These are phyloP conservation scores for Phytophthora crassamura DNA, from an alignment of 352 stramenopile species.

Conservation along the genomic window DNA sequence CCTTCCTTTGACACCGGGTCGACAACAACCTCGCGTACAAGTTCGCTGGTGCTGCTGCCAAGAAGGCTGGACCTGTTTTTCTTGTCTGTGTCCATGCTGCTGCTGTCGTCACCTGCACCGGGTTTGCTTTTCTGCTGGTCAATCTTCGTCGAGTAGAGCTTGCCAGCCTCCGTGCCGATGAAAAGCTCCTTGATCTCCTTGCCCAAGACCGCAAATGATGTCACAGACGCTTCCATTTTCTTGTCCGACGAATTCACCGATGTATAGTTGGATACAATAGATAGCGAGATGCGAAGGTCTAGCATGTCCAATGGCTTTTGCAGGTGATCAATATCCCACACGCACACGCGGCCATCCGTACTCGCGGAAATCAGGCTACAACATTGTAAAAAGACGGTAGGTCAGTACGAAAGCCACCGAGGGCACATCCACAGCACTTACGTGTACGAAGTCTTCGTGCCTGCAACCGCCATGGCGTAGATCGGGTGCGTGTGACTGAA, in stretches of 20 bases:
- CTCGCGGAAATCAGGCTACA: conserved; percentile 83
- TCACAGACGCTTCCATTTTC: conserved; percentile 88
- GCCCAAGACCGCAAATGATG: conserved; percentile 79
- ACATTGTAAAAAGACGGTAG: conserved; percentile 8
- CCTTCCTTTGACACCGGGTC: conserved; percentile 64
- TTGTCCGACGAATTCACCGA: conserved; percentile 75
- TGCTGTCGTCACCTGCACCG: conserved; percentile 29
- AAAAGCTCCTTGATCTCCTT: conserved; percentile 88
- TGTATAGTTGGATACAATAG: conserved; percentile 79
- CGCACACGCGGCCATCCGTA: conserved; percentile 85
- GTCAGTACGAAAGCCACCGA: conserved; percentile 2
- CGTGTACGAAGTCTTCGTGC: conserved; percentile 84
- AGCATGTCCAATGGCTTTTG: conserved; percentile 87
- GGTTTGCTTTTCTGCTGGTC: conserved; percentile 79
- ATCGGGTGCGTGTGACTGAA: conserved; percentile 89
- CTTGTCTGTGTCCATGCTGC: conserved; percentile 47
- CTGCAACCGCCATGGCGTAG: conserved; percentile 85
- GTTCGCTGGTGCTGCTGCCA: conserved; percentile 29
- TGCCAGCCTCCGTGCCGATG: conserved; percentile 85
- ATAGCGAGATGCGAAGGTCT: conserved; percentile 82
- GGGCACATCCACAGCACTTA: conserved; percentile 38
- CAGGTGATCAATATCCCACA: conserved; percentile 88
- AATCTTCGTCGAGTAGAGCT: conserved; percentile 79
- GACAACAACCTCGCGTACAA: conserved; percentile 77
- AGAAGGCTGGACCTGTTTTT: conserved; percentile 39